Evolutionary conservation across 805 yeast genomes (phyloP).

Genomic region (Saccharomycopsis oosterbeekiorum): DNA sequence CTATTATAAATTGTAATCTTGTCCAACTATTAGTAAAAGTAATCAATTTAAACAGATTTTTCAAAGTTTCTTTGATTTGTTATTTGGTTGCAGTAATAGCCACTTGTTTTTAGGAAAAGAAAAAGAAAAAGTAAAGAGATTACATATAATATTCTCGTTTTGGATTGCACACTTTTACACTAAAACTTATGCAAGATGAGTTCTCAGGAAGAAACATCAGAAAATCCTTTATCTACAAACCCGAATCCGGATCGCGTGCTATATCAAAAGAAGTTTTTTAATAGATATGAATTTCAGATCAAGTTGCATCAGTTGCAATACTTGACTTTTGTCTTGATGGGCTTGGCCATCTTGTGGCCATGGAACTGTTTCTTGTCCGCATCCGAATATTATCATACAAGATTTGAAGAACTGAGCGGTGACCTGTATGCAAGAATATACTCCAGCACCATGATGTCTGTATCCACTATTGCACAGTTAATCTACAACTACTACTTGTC

Average conservation of each 20-base stretch:
- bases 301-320: conserved; percentile 27
- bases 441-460: conserved; percentile 81
- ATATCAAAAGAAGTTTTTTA: neutral
- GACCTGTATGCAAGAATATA: conserved; percentile 47
- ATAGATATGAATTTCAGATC: neutral
- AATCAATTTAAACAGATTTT: no score
- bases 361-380: conserved; percentile 92
- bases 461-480: conserved; percentile 63
- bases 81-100: no score
- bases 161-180: no score
- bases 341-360: conserved; percentile 86
- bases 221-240: conserved; percentile 8
- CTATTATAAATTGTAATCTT: no score
- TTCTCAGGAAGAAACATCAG: neutral
- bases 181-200: neutral
- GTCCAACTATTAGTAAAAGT: no score
- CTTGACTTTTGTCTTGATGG: conserved; percentile 54
- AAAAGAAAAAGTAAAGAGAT: no score
- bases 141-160: no score
- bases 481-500: conserved; percentile 52
- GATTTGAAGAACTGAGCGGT: conserved; percentile 39
- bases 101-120: no score
- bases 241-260: conserved; percentile 11
- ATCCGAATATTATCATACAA: conserved; percentile 61
- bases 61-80: no score